Percentiles rank a stretch among this genome's conserved stretches.
Evolutionary conservation across 2,329 filamentous ascomycete species (phyloP).

Genomic region (Sclerotinia nivalis): DNA sequence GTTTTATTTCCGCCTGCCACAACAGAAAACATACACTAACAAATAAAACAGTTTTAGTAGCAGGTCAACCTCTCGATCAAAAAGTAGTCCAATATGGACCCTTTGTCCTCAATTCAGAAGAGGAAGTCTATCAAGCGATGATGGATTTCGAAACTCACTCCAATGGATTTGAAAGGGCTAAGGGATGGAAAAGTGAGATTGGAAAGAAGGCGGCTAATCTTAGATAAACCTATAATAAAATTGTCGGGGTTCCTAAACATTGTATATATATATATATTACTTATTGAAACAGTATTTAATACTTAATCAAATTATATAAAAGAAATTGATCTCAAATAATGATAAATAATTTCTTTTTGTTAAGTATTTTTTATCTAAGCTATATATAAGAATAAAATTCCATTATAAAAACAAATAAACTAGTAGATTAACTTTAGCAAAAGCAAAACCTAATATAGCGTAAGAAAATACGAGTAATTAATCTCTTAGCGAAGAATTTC

Average conservation of each 20-base stretch:
- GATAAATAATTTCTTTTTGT: no score
- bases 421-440: no score
- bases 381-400: no score
- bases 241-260: rapidly evolving
- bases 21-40: conserved; percentile 27
- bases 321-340: no score
- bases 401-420: no score
- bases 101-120: conserved; percentile 73
- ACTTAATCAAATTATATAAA: no score
- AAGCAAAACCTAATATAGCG: no score
- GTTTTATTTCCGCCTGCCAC: not conserved
- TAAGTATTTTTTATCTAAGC: no score
- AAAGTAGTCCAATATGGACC: conserved; percentile 81
- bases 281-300: no score
- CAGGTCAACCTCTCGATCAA: conserved; percentile 78
- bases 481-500: no score
- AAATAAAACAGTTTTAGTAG: conserved; percentile 59
- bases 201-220: conserved; percentile 55
- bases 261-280: no score
- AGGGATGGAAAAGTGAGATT: conserved; percentile 83
- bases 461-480: no score
- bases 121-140: conserved; percentile 75
- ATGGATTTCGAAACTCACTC: conserved; percentile 70
- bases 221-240: conserved; percentile 2
- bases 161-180: conserved; percentile 79